Base-by-base conservation (phyloP, 345 rosid species). In the Aquilaria malaccensis region DNA sequence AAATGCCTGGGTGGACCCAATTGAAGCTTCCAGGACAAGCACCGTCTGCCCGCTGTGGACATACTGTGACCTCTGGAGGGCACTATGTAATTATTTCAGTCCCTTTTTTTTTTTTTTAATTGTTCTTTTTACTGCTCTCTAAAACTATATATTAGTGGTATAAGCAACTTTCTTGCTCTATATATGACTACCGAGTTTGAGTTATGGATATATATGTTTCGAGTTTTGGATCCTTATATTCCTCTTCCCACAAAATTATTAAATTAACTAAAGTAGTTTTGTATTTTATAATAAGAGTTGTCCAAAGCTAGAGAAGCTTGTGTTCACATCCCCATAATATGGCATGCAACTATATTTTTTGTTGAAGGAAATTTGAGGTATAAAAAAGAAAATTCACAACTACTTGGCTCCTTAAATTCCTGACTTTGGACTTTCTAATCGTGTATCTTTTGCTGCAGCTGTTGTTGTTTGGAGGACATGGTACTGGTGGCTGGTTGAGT, bases 1-100 rank as follows among this genome's bases (percentile, higher is more conserved):
- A 90, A 83, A 64, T 87, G 70, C 89, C 97, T 73, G 96, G 95
- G 71, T 94, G 99, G 97, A 94, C 97, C 56, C 97, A 90, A 71
- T 79, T 94, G 78, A 94, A 88, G 84, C 99, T 94, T 73, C 99
- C 99, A 50, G 99, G 99, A 56, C 96, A 94, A 81, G 83, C 96
- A 56, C 97, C 99, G 58, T 73, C 97, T 73, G 54, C 99, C 60
- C 90, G 91, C 50, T 94, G 99, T 72, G 99, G 97, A 52, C 99
- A 90, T 73, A 88, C 96, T 48, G 58, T 86, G 59, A 85, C 96
- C 55, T 90, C 96, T 62, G 97, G 93, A 74, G 97, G 99, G 66
- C 83, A 84, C 78, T 77, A 94, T 67, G 99, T 94, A 89, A 74
- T 70, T 67, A 58, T 31, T 62, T 69, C 11, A 33, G 74, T 45